Base-by-base conservation (phyloP, 2,329 filamentous ascomycete species). In the Hypoxylon sp. region DNA sequence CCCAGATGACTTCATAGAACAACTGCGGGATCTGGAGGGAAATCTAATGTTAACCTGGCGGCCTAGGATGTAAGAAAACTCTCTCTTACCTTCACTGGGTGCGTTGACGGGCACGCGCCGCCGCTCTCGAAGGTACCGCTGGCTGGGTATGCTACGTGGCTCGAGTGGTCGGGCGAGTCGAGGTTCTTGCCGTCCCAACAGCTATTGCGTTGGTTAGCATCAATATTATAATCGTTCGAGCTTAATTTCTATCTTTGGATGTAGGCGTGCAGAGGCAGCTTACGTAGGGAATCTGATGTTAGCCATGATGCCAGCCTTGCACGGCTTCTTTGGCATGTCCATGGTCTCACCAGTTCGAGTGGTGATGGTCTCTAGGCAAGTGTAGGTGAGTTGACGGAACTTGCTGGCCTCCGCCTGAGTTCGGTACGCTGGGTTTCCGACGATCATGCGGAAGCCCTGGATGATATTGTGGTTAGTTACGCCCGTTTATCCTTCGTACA, bases 111-210 rank as follows among this genome's bases (percentile, higher is more conserved):
- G 55, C 74, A 76, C 2, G 69, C 51, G n/a, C 72, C 73, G 25
- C 68, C 65, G 56, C 63, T 72, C 68, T 71, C 68, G 36, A 72
- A 72, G 19, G 72, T 73, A 3, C 72, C 72, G 52, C 65, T 68
- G 5, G 51, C 69, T 3, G 85, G 85, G 66, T 86, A 87, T 4
- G 80, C 77, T 70, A 87, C 80, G 71, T 87, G 85, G 41, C 76
- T 83, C 55, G 79, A 80, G 75, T 86, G 83, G 73, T 86, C 80
- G 0, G 77, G 49, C 2, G 80, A 76, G 71, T 86, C 83, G 50
- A 83, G 69, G 66, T 85, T 79, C 43, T 78, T 78, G 38, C 85
- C 85, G 62, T 87, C 79, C 85, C 85, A 87, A 78, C 85, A 87
- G n/a, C 68, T 68, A 30, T 32, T 3, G 11, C 11, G 3, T 30